phyloP scores from a whole-genome alignment of 2,329 filamentous ascomycete species.

The Paraphoma sp. region DNA sequence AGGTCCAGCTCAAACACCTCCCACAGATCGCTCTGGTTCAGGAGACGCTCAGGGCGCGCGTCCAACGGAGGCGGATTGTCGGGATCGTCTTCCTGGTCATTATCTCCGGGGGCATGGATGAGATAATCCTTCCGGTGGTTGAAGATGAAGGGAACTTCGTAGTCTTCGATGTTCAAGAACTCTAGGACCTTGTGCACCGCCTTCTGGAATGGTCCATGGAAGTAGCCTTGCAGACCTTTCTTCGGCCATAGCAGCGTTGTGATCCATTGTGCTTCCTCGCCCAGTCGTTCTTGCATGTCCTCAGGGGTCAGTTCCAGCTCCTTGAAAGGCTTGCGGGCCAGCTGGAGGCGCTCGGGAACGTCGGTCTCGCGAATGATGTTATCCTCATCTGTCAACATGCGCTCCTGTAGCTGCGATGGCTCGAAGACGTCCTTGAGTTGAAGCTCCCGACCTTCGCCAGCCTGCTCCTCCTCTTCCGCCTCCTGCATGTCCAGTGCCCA shows the following conservation, averaged over 20 bases:
- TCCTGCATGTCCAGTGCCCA: conserved; percentile 93
- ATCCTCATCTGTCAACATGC: conserved; percentile 93
- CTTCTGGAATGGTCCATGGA: conserved; percentile 83
- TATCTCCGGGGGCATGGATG: conserved; percentile 78
- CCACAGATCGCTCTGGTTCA: conserved; percentile 94
- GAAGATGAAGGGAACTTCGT: conserved; percentile 97
- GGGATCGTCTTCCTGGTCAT: conserved; percentile 64
- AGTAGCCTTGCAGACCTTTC: conserved; percentile 74
- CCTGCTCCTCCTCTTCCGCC: conserved; percentile 77
- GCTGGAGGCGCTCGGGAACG: conserved; percentile 91
- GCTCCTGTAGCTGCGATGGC: conserved; percentile 91
- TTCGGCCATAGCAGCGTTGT: conserved; percentile 88
- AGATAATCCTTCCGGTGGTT: conserved; percentile 98
- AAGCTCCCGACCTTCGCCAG: conserved; percentile 80
- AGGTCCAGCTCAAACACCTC: conserved; percentile 92
- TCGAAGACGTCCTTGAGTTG: conserved; percentile 99
- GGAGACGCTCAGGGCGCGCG: conserved; percentile 81
- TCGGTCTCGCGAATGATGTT: conserved; percentile 88
- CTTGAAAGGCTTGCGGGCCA: conserved; percentile 88
- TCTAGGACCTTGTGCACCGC: conserved; percentile 91
- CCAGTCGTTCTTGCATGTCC: conserved; percentile 66
- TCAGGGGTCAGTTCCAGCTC: conserved; percentile 80
- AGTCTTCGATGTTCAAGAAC: conserved; percentile 92
- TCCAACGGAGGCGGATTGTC: conserved; percentile 76
- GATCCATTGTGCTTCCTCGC: conserved; percentile 92